Base-by-base conservation (phyloP, 805 yeast species). In the Yamadazyma paraphyllophila region DNA sequence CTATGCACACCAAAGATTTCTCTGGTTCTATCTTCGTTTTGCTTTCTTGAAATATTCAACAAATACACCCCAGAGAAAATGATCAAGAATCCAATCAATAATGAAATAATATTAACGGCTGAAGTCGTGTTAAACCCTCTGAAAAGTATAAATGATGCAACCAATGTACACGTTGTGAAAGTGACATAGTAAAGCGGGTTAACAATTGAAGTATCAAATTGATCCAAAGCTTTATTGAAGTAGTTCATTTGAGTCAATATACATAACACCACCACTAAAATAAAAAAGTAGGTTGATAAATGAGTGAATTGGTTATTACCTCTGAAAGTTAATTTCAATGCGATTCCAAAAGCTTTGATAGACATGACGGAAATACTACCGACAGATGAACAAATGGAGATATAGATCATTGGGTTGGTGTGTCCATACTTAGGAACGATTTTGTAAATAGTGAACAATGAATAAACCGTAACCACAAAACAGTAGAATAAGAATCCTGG, bases 291-390 rank as follows among this genome's bases (percentile, higher is more conserved):
- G 0, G 97, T 89, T 30, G 94, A 84, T 7, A 84, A 71, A 58
- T 89, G 94, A 2, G 88, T 77, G 65, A 89, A 88, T 71, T 89
- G 97, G 67, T 90, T 89, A 66, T 82, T 86, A 7, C 97, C 97
- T 33, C 80, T 71, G 15, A 89, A 71, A 1, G 96, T 88, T 60
- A 89, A 77, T 67, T 89, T 89, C 59, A 89, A 73, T 1, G 96
- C 96, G 56, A 89, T 85, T 30, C 97, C 97, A 67, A 89, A 89
- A 0, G 96, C 96, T 69, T 89, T 89, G 67, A 89, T 90, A 24
- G 95, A 74, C 86, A 91, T 90, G 44, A 89, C 96, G 4, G 94
- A 84, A 41, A 89, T 85, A 2, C 96, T 87, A 1, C 97, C 97
- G 45, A 88, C 96, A 2, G 88, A 73, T 2, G 96, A 86, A 66